Evolutionary conservation across 1,139 yeast species (phyloP), one percentile per base, ranked within the genome.

Genomic region (Candida sp.): DNA sequence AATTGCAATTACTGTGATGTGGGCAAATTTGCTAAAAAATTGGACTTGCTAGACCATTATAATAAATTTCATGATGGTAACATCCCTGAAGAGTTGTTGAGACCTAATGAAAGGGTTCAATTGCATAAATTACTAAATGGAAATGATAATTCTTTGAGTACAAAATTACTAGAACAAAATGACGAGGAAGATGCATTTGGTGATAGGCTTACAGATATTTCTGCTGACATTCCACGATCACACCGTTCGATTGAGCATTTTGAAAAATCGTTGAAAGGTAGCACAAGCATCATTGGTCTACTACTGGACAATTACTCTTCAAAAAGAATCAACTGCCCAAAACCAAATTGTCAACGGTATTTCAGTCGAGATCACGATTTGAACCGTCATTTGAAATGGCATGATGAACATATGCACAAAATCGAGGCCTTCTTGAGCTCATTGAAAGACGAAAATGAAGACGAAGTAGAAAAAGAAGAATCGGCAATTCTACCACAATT

Each of bases 381-480:
- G 33, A 56, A 59, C 21, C 66, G 85, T 39, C 88, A 82, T 55
- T 50, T 81, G 40, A 61, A 58, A 35, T 79, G 85, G 84, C 87
- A 82, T 54, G 68, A 69, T 8, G 61, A 62, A 21, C 69, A 70
- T 33, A 52, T 66, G 45, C 49, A 49, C 36, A 66, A 61, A 49
- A 62, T 73, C 9, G 69, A 68, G 43, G 48, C 48, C 7, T 72
- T 63, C 43, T 59, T 73, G 46, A 53, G 52, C 5, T 58, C 68
- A 1, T 52, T 72, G 35, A 62, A 61, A 25, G 54, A 49, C n/a
- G 46, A 43, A 25, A 22, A 23, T 7, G 46, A 43, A 22, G 41
- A 40, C 15, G 33, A 45, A 12, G 36, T 12, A 29, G 36, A 8
- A 33, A 44, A 41, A 6, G 45, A 40, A 21, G 49, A 44, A 27